A percentile compares a stretch with the other conserved stretches of the same genome.
Conservation (phyloP, 495 filamentous ascomycete species). For the Talaromyces adpressus region DNA sequence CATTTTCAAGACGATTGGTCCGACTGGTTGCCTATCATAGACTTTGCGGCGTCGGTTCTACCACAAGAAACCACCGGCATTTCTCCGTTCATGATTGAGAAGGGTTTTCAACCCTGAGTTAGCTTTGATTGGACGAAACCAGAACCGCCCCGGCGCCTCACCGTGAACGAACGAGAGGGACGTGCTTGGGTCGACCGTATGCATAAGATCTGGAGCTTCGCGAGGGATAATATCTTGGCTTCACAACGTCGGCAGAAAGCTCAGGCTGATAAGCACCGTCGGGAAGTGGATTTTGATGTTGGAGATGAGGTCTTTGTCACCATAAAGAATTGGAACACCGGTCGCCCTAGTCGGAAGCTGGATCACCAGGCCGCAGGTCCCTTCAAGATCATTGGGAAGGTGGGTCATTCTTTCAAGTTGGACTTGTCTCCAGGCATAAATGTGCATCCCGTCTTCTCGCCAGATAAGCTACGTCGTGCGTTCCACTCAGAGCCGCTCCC, state of each 20-base stretch:
- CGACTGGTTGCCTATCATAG: slow-evolving; percentile 12
- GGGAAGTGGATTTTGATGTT: slow-evolving; percentile 1
- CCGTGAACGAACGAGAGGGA: no score
- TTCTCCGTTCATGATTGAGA: slow-evolving; percentile 2
- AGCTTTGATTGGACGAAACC: no score
- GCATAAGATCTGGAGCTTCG: no score
- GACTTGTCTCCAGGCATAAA: background rate
- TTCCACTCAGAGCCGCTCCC: no score
- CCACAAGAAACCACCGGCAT: background rate
- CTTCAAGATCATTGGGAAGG: background rate
- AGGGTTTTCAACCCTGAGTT: background rate
- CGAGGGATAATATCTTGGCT: no score
- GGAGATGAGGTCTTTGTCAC: background rate
- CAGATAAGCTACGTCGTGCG: no score
- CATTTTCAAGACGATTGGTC: slow-evolving; percentile 19
- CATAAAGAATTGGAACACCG: background rate
- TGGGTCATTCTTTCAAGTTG: no score
- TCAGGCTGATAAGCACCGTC: no score
- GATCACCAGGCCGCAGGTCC: background rate
- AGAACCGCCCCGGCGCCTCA: no score
- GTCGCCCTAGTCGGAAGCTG: background rate
- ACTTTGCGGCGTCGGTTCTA: slow-evolving; percentile 12
- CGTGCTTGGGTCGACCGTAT: no score
- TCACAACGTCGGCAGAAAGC: no score
- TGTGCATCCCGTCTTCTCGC: background rate